These are phyloP conservation scores for Patellifolia procumbens DNA, from an alignment of 179 eudicot species.

Conservation along the genomic window DNA sequence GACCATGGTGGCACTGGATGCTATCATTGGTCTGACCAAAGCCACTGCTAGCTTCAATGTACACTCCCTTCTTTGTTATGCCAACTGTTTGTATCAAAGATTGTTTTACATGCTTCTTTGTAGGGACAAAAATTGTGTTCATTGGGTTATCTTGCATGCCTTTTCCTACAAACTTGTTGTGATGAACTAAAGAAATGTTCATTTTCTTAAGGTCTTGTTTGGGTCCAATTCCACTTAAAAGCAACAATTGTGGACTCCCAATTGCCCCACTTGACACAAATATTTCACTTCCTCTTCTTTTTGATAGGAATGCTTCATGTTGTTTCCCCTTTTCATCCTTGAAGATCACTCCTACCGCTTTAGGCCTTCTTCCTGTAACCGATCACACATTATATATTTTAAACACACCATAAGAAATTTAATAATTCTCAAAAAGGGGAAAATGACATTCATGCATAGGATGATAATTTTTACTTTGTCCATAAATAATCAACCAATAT, in stretches of 20 bases:
- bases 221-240: conserved; percentile 93
- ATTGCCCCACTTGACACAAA: conserved; percentile 87
- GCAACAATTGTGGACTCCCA: conserved; percentile 88
- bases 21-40: conserved; percentile 61
- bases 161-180: conserved; percentile 75
- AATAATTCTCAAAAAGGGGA: too few species aligned
- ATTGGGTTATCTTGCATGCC: conserved; percentile 90
- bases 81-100: conserved; percentile 90
- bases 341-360: conserved; percentile 81
- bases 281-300: conserved; percentile 58
- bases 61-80: conserved; percentile 81
- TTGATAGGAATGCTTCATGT: conserved; percentile 57
- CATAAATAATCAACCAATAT: too few species aligned
- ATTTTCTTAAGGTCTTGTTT: conserved; percentile 57
- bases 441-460: too few species aligned
- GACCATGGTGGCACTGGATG: conserved; percentile 62
- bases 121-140: conserved; percentile 72
- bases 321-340: conserved; percentile 74
- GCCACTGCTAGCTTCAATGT: conserved; percentile 91
- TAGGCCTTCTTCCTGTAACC: conserved; percentile 58
- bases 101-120: conserved; percentile 54
- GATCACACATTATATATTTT: neutral
- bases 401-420: neutral
- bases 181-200: conserved; percentile 65
- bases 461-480: too few species aligned